phyloP scores from a whole-genome alignment of 2,329 filamentous ascomycete species.

The Cercospora zeina region DNA sequence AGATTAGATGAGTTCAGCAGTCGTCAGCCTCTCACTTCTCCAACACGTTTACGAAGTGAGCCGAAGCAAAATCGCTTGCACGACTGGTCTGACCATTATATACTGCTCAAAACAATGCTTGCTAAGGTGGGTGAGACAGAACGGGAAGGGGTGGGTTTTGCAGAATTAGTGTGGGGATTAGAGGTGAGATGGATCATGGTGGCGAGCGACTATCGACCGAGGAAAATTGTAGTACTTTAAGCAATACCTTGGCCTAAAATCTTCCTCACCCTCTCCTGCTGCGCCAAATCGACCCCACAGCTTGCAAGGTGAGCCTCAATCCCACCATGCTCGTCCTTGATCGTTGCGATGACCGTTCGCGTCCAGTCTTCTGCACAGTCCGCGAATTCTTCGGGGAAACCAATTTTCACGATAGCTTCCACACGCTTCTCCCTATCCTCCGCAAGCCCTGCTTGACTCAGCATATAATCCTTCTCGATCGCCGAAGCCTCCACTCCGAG shows the following conservation, averaged over 20 bases:
- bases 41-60: too few species aligned
- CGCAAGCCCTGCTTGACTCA: constrained; percentile 62
- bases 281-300: constrained; percentile 55
- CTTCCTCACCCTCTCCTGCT: constrained; percentile 40
- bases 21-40: too few species aligned
- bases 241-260: constrained; percentile 29
- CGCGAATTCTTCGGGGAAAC: constrained; percentile 72
- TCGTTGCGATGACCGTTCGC: constrained; percentile 56
- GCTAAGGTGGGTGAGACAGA: not conserved
- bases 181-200: too few species aligned
- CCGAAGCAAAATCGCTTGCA: too few species aligned
- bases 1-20: too few species aligned
- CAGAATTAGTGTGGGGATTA: not conserved
- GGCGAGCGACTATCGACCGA: too few species aligned
- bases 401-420: constrained; percentile 68
- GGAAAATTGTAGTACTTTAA: not conserved
- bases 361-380: constrained; percentile 66
- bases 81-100: too few species aligned
- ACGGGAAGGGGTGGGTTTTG: not conserved
- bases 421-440: constrained; percentile 64
- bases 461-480: constrained; percentile 70
- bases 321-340: constrained; percentile 65
- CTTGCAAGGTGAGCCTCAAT: constrained; percentile 63
- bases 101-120: too few species aligned
- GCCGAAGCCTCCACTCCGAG: constrained; percentile 58